Conservation (phyloP, 2,329 filamentous ascomycete genomes). For the Exophiala calicioides region DNA sequence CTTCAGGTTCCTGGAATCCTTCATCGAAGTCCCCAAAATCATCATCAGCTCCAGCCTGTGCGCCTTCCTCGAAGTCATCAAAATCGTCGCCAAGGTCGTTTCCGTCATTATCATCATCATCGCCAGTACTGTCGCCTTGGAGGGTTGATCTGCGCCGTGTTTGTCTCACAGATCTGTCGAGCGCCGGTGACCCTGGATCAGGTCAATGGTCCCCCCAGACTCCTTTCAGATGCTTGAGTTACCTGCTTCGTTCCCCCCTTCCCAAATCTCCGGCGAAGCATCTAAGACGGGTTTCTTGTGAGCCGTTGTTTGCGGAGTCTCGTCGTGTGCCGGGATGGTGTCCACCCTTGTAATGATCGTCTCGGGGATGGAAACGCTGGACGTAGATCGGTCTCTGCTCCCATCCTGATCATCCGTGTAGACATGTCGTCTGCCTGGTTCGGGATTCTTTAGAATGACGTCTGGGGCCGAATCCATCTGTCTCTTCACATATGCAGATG, state of each 20-base stretch:
- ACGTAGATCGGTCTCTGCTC: slow-evolving; percentile 4
- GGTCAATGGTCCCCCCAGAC: slow-evolving; percentile 60
- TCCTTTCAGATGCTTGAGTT: slow-evolving; percentile 45
- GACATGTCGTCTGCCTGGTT: slow-evolving; percentile 21
- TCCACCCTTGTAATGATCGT: slow-evolving; percentile 49
- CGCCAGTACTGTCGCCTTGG: slow-evolving; percentile 22
- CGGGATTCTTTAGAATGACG: slow-evolving; percentile 51
- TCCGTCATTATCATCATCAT: slow-evolving; percentile 48
- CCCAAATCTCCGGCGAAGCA: slow-evolving; percentile 45
- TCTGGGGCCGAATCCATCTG: slow-evolving; percentile 62
- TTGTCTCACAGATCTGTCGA: slow-evolving; percentile 47
- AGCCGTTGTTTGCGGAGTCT: slow-evolving; percentile 39
- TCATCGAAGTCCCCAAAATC: slow-evolving; percentile 68
- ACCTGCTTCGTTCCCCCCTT: slow-evolving; percentile 56
- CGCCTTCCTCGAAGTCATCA: slow-evolving; percentile 55
- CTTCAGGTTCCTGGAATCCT: slow-evolving; percentile 59
- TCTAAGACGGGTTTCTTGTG: slow-evolving; percentile 45
- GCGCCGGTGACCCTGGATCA: slow-evolving; percentile 59
- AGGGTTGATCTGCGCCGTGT: slow-evolving; percentile 36
- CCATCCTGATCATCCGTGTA: slow-evolving; percentile 7
- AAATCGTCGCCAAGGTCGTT: slow-evolving; percentile 66
- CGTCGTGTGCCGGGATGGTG: slow-evolving; percentile 39
- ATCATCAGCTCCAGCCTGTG: slow-evolving; percentile 52
- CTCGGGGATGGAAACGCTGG: slow-evolving; percentile 39
- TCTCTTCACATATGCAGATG: slow-evolving; percentile 57